Evolutionary conservation across 2,329 filamentous ascomycete genomes (phyloP), one percentile per base, ranked within the genome.

Genomic region (Trichoderma koningii): DNA sequence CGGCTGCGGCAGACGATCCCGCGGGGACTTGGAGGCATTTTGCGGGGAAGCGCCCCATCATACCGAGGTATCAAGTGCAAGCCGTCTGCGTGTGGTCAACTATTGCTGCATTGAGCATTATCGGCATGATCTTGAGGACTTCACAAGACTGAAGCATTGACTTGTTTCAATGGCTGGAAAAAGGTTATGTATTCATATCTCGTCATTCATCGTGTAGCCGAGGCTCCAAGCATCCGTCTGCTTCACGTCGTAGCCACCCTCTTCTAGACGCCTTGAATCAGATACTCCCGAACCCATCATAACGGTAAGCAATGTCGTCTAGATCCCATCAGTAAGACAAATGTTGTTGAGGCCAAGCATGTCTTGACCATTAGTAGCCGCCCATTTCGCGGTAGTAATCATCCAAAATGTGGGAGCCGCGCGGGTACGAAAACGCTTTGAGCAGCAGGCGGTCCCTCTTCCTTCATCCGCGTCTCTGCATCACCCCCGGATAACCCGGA

Each of bases 401-500:
- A 85, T 68, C 76, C 76, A 76, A 88, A 85, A 62, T 80, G 79
- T 44, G 86, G 86, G 66, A 89, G 73, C 66, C 85, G 79, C 42
- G 86, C 86, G 4, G 86, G 85, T 23, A 88, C 77, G 69, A 88
- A 88, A 2, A 75, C 75, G 21, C 64, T 21, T n/a, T 50, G 50
- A 28, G 6, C 28, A n/a, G 41, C 19, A 12, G 38, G 48, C 7
- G 55, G 28, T 48, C 59, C 56, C 3, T 51, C 55, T 28, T 66
- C 66, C n/a, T 73, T 71, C 65, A 75, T 72, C 14, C 72, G 71
- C 48, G 75, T 75, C 28, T 73, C 70, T 19, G 26, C 23, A 50
- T 51, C 48, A n/a, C 52, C 28, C 12, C 65, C 61, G 55, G 53
- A 52, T 23, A 55, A 19, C 14, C 44, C 64, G 56, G 64, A 62